These are phyloP conservation scores for Heterobasidion irregulare DNA, from an alignment of 1,284 basidiomycete genomes.

Conservation along the genomic window DNA sequence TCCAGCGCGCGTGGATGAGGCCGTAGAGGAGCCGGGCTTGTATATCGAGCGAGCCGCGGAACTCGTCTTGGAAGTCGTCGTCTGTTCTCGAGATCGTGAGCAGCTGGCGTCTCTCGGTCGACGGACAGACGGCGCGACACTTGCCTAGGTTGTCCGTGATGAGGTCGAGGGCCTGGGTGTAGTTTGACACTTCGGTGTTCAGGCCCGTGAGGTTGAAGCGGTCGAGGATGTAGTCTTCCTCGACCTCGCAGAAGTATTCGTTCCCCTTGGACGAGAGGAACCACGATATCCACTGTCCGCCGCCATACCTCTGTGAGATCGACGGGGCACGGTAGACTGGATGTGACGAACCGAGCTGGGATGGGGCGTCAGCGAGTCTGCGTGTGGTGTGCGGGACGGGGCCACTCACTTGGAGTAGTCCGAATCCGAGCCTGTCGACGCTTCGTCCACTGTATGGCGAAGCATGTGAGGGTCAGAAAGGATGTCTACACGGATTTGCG, in stretches of 20 bases:
- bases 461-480: constrained; percentile 6
- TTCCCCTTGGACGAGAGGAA: constrained; percentile 95
- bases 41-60: constrained; percentile 78
- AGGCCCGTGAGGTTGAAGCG: constrained; percentile 97
- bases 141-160: constrained; percentile 89
- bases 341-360: background rate
- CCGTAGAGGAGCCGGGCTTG: constrained; percentile 90
- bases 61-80: constrained; percentile 74
- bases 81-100: constrained; percentile 29
- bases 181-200: constrained; percentile 95
- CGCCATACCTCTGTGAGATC: no score
- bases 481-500: no score
- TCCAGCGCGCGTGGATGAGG: constrained; percentile 95
- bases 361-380: background rate
- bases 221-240: constrained; percentile 98
- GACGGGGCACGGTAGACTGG: background rate
- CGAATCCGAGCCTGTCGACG: constrained; percentile 80
- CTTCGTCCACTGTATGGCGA: constrained; percentile 65
- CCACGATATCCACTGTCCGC: constrained; percentile 89
- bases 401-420: constrained; percentile 76
- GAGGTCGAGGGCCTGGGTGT: constrained; percentile 88
- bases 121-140: constrained; percentile 15
- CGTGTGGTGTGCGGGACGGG: no score
- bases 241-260: constrained; percentile 99
- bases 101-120: background rate